A percentile compares a stretch with the other conserved stretches of the same genome.
Conservation (phyloP, 257 asterid genomes). For the Petunia secreta region DNA sequence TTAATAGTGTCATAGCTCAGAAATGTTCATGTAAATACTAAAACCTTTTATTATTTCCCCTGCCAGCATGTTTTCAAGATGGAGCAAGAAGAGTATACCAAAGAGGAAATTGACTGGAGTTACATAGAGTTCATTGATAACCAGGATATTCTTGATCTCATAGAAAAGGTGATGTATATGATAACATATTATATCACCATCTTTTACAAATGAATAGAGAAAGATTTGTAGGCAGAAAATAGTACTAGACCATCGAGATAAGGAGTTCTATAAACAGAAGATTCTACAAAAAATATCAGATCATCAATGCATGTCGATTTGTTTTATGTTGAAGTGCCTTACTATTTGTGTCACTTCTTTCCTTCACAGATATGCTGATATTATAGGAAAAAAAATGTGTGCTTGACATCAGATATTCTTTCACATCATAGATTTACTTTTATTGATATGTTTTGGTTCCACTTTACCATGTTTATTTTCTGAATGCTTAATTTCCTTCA, state of each 20-base stretch:
- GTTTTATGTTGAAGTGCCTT: neutral
- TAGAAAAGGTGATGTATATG: slow-evolving; percentile 66
- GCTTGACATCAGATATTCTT: neutral
- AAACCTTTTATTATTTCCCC: slow-evolving; percentile 27
- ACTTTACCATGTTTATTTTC: slow-evolving; percentile 22
- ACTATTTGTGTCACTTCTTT: slow-evolving; percentile 13
- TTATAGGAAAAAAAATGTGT: neutral
- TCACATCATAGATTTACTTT: neutral
- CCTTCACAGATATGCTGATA: slow-evolving; percentile 15
- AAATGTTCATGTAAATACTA: slow-evolving; percentile 1
- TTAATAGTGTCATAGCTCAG: slow-evolving; percentile 19
- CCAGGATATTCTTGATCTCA: slow-evolving; percentile 93
- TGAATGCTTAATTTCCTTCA: slow-evolving; percentile 40
- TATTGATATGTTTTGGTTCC: slow-evolving; percentile 11
- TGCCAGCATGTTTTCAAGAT: slow-evolving; percentile 91
- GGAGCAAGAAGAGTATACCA: slow-evolving; percentile 96
- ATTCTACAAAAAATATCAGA: neutral
- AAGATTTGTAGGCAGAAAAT: slow-evolving; percentile 7
- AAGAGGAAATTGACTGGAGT: slow-evolving; percentile 95
- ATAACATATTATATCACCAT: slow-evolving; percentile 13
- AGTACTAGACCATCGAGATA: neutral
- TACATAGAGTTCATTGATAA: slow-evolving; percentile 84
- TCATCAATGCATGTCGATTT: slow-evolving; percentile 9
- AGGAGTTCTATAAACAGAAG: slow-evolving; percentile 11
- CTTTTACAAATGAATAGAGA: neutral